phyloP scores from a whole-genome alignment of 768 basidiomycete genomes.

The Auricularia sp. region DNA sequence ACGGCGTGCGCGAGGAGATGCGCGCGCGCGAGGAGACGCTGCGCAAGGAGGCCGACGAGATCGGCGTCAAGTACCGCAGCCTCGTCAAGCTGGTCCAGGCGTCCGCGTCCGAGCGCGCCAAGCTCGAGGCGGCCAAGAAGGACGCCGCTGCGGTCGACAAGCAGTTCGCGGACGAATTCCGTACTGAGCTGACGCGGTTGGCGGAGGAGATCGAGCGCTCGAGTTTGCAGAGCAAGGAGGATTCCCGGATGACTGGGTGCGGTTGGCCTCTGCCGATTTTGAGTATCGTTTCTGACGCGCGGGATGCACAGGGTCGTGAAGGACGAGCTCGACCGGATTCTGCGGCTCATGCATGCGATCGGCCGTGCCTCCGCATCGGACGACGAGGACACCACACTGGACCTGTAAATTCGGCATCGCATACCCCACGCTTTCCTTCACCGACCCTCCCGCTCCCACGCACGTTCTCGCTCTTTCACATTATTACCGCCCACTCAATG shows the following conservation, averaged over 20 bases:
- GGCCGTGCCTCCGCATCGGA: neutral
- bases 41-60: conserved; percentile 53
- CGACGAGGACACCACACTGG: neutral
- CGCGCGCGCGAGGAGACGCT: conserved; percentile 59
- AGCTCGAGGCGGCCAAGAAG: conserved; percentile 39
- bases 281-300: neutral
- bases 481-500: neutral
- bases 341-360: neutral
- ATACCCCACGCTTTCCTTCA: neutral
- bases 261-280: neutral
- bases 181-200: conserved; percentile 44
- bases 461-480: neutral
- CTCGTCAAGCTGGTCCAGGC: conserved; percentile 46
- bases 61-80: conserved; percentile 55
- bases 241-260: neutral
- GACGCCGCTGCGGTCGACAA: conserved; percentile 36
- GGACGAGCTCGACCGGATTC: neutral
- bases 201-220: conserved; percentile 25
- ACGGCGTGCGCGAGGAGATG: conserved; percentile 66
- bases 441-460: neutral
- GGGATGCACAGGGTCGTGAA: neutral
- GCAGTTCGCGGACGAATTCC: conserved; percentile 55
- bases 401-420: neutral
- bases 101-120: conserved; percentile 41
- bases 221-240: neutral